Base-by-base conservation (phyloP, 805 yeast genomes). In the Candida glaebosa region DNA sequence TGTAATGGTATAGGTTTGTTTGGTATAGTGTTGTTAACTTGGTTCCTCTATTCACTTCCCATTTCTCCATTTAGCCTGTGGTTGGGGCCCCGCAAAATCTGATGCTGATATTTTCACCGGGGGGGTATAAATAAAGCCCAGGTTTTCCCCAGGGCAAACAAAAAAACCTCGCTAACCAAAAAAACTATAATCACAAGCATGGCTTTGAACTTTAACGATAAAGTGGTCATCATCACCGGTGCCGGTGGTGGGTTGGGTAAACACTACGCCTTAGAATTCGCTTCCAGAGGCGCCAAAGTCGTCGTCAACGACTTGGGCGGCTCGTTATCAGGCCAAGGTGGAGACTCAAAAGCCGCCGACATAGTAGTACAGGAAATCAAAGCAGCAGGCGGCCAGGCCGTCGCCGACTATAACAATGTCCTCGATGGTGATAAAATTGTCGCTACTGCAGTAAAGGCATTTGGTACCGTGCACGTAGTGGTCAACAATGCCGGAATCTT, bases 161-260 rank as follows among this genome's bases (percentile, higher is more conserved):
- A n/a, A n/a, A n/a, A n/a, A n/a, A n/a, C n/a, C n/a, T n/a, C n/a
- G n/a, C n/a, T n/a, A n/a, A n/a, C n/a, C n/a, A n/a, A n/a, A n/a
- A n/a, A n/a, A n/a, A n/a, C n/a, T n/a, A n/a, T n/a, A n/a, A n/a
- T n/a, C n/a, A n/a, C n/a, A n/a, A 24, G 15, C 30, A 62, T 63
- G 70, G 57, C 64, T 14, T 52, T 64, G 47, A 61, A 70, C 28
- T 87, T 83, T 57, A 84, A 87, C 55, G 88, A 82, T 53, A 83
- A 85, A 61, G 97, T 91, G 34, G 97, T 91, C 25, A 81, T 91
- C 43, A 81, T 91, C 60, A 91, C 97, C 38, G 99, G 99, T 25
- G 93, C 97, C 37, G 99, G 99, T 49, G 98, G 97, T 52, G 99
- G 98, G 15, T 76, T 91, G 34, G 99, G 99, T 18, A 85, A 76